Evolutionary conservation across 2,329 filamentous ascomycete species (phyloP), one percentile per base, ranked within the genome.

Genomic region (Byssoonygena ceratinophila): DNA sequence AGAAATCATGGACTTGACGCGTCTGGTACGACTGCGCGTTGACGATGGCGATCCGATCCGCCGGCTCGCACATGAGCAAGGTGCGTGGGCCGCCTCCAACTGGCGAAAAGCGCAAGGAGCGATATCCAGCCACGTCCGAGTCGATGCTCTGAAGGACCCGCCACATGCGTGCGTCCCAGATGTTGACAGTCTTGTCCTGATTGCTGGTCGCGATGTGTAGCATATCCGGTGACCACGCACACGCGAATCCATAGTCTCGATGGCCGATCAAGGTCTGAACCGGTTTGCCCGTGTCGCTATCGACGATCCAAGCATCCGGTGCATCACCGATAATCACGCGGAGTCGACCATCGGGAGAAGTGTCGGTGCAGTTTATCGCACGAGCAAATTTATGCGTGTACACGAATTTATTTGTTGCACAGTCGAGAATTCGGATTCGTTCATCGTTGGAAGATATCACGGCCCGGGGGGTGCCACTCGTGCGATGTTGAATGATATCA

Each of bases 391-490:
- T 62, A 46, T 72, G 66, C 27, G 64, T 63, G 14, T 61, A 59
- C 9, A 67, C 50, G 52, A 73, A 71, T 22, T 62, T 64, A 57
- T 72, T 70, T 3, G 68, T 76, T 31, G 65, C 66, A 59, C 74
- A 73, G 60, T 82, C 78, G 27, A 82, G 69, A 25, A 76, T 64
- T 7, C 78, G 76, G 11, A 81, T 64, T 37, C 73, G 72, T 37
- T 69, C 64, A 62, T 82, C 79, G 59, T 82, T 82, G 2, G 77
- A 80, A 57, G 75, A 75, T 56, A 82, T 77, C 2, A 76, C 72
- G 2, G 75, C 77, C 40, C 72, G 71, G 1, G 75, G 74, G 1
- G 67, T 65, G 39, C 71, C 69, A n/a, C 66, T 74, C 2, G 68
- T 67, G 34, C 78, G 75, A 43, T 67, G 71, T 12, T 64, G 63